Evolutionary conservation across 75 land plant species (phyloP).

Genomic region (Sequoiadendron giganteum): DNA sequence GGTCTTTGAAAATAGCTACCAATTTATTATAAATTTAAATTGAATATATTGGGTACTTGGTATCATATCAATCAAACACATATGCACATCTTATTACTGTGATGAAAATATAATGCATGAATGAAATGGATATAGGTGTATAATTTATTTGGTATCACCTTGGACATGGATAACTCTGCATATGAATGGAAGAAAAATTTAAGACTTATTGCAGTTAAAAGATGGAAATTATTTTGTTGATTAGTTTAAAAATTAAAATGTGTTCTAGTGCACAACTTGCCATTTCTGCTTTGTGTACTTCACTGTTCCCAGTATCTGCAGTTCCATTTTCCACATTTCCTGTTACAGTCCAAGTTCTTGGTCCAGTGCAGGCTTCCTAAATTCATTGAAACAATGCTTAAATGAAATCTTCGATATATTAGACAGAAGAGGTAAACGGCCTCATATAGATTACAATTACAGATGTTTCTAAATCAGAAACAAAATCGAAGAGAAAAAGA

Average conservation of each 20-base stretch:
- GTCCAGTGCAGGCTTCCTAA: not conserved
- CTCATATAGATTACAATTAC: too few relatives aligned
- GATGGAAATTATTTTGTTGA: not conserved
- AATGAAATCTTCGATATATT: too few relatives aligned
- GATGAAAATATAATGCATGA: not conserved
- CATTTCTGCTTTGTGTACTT: too few relatives aligned
- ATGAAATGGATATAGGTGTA: not conserved
- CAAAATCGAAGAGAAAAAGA: too few relatives aligned
- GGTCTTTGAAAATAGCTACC: not conserved
- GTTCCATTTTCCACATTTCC: not conserved
- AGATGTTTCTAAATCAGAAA: too few relatives aligned
- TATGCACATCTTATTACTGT: not conserved
- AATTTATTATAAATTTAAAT: not conserved
- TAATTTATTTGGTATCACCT: not conserved
- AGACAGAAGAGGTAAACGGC: too few relatives aligned
- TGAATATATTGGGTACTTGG: not conserved
- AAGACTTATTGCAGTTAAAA: not conserved
- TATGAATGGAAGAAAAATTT: not conserved
- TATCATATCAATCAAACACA: not conserved
- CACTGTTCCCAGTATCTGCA: not conserved
- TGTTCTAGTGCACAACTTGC: too few relatives aligned
- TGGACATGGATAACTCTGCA: not conserved
- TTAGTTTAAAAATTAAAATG: not conserved
- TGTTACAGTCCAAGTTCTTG: not conserved
- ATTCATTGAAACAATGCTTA: too few relatives aligned